Evolutionary conservation across 1,284 basidiomycete genomes (phyloP), one percentile per base, ranked within the genome.

Genomic region (Malassezia japonica): DNA sequence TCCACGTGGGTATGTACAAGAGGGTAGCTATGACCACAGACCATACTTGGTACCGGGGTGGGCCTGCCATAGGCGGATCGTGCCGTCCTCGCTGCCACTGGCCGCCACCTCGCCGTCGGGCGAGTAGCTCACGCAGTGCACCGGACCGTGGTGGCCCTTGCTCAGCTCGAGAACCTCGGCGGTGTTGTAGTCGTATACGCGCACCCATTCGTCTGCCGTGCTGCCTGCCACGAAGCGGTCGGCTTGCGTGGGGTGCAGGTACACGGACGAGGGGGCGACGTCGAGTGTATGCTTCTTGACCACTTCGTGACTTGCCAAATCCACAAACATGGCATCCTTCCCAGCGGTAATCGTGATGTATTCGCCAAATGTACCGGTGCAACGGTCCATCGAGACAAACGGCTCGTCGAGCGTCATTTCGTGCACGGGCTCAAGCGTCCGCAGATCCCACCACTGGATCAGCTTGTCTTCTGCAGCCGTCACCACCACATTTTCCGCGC

Each of bases 41-140:
- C 51, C 51, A 23, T 54, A 54, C 25, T 48, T 54, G 8, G 34
- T 48, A 1, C 46, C 46, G 8, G 51, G 51, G 16, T 35, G 37
- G 0, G 32, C 37, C 46, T 54, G 51, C 51, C 51, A 54, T 20
- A 54, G 36, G 4, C 51, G 51, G 23, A 54, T 48, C 21, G 51
- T 54, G 18, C 50, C 67, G 50, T 76, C 72, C 83, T 89, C 92
- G 64, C 86, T 89, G 44, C 92, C 94, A 67, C 86, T 90, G 20
- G 92, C 92, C 70, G 88, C 96, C 77, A 95, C 81, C 77, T 98
- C 91, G n/a, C 92, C 94, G 73, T 98, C 92, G 0, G 92, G 94
- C 69, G 85, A 87, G 76, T 86, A 98, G 61, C 86, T 84, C 34
- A 94, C 86, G 55, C 85, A 87, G 65, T 94, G 88, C 10, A 94